A percentile compares a stretch with the other conserved stretches of the same genome.
These are phyloP conservation scores for Otatea glauca DNA, from an alignment of 176 grass and related monocot genomes.

Conservation along the genomic window DNA sequence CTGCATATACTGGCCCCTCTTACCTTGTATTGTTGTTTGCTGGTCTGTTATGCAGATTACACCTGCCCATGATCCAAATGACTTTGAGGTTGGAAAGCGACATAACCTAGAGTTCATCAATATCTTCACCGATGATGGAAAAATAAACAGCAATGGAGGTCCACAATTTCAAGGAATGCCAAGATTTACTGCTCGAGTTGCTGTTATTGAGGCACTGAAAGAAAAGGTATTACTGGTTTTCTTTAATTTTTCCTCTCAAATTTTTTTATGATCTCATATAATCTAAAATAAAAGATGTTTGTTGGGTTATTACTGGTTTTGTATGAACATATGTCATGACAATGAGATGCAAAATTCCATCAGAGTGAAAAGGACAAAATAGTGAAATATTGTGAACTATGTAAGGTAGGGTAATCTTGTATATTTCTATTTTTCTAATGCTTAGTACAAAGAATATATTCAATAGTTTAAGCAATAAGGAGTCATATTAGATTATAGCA, in stretches of 20 bases:
- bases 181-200: constrained; percentile 68
- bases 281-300: constrained; percentile 3
- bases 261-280: not conserved
- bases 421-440: not conserved
- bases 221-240: constrained; percentile 57
- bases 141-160: constrained; percentile 80
- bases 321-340: not conserved
- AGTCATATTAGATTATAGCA: not conserved
- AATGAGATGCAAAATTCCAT: not conserved
- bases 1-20: not conserved
- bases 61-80: constrained; percentile 88
- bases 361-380: not conserved
- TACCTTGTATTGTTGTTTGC: constrained; percentile 20
- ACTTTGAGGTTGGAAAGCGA: constrained; percentile 92
- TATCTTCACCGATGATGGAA: constrained; percentile 90
- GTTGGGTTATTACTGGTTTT: not conserved
- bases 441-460: not conserved
- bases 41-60: constrained; percentile 68
- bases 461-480: not conserved
- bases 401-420: not conserved
- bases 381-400: not conserved
- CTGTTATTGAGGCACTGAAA: constrained; percentile 71
- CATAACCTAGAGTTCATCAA: constrained; percentile 90
- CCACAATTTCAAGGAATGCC: constrained; percentile 81
- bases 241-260: not conserved